Evolutionary conservation across 495 filamentous ascomycete species (phyloP).

Genomic region (Penicillium roqueforti): DNA sequence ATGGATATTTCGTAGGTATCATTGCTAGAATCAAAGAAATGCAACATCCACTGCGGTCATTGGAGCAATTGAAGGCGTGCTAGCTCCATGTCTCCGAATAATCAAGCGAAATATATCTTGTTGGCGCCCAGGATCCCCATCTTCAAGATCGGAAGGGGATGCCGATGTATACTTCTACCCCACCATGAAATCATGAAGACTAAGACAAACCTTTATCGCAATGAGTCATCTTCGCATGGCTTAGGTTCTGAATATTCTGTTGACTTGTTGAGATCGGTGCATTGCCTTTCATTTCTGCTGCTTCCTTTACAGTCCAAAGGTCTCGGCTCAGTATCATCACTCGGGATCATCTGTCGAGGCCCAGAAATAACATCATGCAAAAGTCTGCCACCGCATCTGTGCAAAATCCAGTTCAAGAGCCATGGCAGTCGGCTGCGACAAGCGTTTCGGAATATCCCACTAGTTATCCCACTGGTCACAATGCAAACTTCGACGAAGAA

Average conservation of each 20-base stretch:
- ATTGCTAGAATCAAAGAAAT: not conserved
- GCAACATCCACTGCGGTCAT: no score
- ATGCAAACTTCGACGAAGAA: constrained; percentile 7
- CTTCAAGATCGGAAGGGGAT: not conserved
- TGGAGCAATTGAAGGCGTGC: not conserved
- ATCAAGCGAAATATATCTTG: not conserved
- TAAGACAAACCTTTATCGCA: not conserved
- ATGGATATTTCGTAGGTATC: not conserved
- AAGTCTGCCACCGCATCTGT: not conserved
- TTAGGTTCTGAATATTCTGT: not conserved
- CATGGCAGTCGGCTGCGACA: constrained; percentile 1
- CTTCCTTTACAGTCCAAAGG: not conserved
- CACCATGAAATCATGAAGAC: not conserved
- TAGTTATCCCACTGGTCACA: not conserved
- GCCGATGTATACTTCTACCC: constrained; percentile 1
- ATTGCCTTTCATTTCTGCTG: no score
- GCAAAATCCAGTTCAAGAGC: not conserved
- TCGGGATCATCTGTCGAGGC: not conserved
- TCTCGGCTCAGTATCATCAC: not conserved
- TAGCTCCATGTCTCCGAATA: not conserved
- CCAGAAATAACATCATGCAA: not conserved
- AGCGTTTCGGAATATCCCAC: not conserved
- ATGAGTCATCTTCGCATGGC: not conserved
- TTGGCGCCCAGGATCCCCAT: not conserved
- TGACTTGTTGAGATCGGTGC: not conserved